Evolutionary conservation across 345 rosid genomes (phyloP).

Genomic region (Lumnitzera racemosa): DNA sequence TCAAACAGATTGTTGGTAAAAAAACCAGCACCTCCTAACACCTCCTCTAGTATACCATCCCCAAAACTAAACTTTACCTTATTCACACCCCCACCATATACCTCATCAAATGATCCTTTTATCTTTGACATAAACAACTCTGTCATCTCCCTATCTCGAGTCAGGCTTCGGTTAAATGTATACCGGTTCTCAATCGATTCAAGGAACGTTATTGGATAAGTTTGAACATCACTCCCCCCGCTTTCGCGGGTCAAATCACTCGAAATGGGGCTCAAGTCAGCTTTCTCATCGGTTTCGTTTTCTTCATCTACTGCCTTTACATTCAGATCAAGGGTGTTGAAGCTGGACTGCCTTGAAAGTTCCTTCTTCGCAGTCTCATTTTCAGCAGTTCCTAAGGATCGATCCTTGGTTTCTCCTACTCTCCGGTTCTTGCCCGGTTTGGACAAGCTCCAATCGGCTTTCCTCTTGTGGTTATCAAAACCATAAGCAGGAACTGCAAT

Average conservation of each 20-base stretch:
- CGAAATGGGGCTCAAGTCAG: conserved; percentile 49
- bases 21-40: conserved; percentile 26
- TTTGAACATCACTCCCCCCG: conserved; percentile 14
- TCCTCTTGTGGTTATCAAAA: conserved; percentile 40
- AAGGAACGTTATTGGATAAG: conserved; percentile 25
- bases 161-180: conserved; percentile 31
- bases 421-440: conserved; percentile 35
- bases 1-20: conserved; percentile 44
- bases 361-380: conserved; percentile 28
- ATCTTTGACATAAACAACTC: conserved; percentile 34
- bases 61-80: conserved; percentile 38
- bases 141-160: conserved; percentile 24
- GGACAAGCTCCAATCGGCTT: conserved; percentile 33
- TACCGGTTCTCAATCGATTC: conserved; percentile 47
- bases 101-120: conserved; percentile 30
- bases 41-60: conserved; percentile 43
- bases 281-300: conserved; percentile 22
- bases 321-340: conserved; percentile 68
- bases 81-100: conserved; percentile 31
- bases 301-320: conserved; percentile 35
- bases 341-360: conserved; percentile 51
- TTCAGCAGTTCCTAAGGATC: conserved; percentile 12
- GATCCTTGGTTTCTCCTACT: conserved; percentile 27
- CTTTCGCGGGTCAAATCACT: conserved; percentile 63
- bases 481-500: conserved; percentile 11